Evolutionary conservation across 148 eudicot genomes (phyloP).

Genomic region (Rhododendron simsii): DNA sequence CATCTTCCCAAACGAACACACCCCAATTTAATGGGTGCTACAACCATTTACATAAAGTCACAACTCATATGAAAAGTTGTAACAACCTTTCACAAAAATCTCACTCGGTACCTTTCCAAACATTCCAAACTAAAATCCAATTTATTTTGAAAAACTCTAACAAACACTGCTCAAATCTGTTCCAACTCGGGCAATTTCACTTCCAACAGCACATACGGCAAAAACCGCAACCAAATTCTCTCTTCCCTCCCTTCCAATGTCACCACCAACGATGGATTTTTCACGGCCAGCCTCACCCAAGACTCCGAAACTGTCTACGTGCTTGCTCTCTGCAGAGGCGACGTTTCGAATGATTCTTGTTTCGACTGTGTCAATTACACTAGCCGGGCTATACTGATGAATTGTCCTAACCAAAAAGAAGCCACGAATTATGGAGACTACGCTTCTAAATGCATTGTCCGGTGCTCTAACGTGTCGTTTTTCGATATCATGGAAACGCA

Average conservation of each 20-base stretch:
- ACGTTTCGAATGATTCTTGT: too few relatives aligned
- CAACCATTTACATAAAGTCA: too few relatives aligned
- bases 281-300: background rate
- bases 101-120: too few relatives aligned
- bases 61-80: too few relatives aligned
- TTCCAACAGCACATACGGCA: background rate
- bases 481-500: background rate
- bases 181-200: background rate
- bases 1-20: too few relatives aligned
- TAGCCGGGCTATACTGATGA: background rate
- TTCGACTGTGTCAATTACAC: background rate
- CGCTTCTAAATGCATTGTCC: background rate
- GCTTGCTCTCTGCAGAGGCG: background rate
- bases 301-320: background rate
- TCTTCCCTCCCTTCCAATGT: constrained; percentile 1
- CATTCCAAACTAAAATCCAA: too few relatives aligned
- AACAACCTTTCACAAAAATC: too few relatives aligned
- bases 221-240: background rate
- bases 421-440: background rate
- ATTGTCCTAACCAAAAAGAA: background rate
- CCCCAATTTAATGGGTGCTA: too few relatives aligned
- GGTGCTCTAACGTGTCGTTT: background rate
- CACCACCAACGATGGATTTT: background rate
- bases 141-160: too few relatives aligned
- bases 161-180: background rate